Base-by-base conservation (phyloP, 768 basidiomycete species). In the Scleroderma citrinum region DNA sequence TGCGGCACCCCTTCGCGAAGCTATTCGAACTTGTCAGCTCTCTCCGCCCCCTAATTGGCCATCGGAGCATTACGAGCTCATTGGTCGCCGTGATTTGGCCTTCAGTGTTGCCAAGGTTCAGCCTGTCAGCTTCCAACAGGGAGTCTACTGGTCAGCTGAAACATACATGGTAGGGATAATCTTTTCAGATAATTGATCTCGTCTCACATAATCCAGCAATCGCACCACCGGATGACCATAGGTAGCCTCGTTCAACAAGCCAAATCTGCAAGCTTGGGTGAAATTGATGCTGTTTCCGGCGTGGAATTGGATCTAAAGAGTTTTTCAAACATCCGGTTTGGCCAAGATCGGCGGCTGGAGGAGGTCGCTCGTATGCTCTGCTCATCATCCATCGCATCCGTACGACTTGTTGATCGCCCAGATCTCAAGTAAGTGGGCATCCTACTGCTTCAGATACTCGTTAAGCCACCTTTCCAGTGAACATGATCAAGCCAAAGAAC, bases 331-430 rank as follows among this genome's bases (percentile, higher is more conserved):
- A 86, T 93, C 43, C 81, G 95, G 3, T 97, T 97, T 59, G 88
- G 88, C 7, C 82, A 89, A 53, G 96, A 99, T 68, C 78, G 87
- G 17, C 77, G 95, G 32, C 64, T 99, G 29, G 88, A 93, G 39
- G 96, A 99, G 62, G 92, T 95, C 4, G 85, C 86, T 12, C 78
- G 92, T 1, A 88, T 98, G 80, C 67, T 99, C 16, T 90, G 87
- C 55, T 95, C 91, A 0, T 87, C 88, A 2, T 71, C 70, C 2
- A 66, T 87, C 16, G 76, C 86, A 0, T 76, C 80, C 2, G 76
- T 95, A 78, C 73, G 71, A 63, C 75, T 71, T 48, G 72, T 72
- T 35, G 85, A 92, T 45, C 76, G 85, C 32, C 80, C 83, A 41
- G 84, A 90, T 52, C 65, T 84, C 34, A 88, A 75, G 85, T 84